Evolutionary conservation across 345 rosid species (phyloP).

Genomic region (Rhizophora apiculata): DNA sequence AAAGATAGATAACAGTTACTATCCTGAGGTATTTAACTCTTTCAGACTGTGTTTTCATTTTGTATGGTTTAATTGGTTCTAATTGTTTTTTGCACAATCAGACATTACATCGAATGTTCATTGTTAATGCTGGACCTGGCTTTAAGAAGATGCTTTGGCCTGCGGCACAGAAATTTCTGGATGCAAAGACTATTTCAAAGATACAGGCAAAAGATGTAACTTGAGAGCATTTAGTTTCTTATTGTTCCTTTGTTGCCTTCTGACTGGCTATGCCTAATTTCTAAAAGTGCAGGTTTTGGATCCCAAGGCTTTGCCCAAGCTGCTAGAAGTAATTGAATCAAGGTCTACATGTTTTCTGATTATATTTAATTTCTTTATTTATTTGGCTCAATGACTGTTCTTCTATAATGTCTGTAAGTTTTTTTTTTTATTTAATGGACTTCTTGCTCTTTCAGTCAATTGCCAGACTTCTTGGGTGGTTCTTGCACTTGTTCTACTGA

Average conservation of each 20-base stretch:
- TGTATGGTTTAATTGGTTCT: slow-evolving; percentile 15
- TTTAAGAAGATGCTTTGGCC: slow-evolving; percentile 99
- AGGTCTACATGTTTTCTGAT: slow-evolving; percentile 46
- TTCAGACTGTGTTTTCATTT: not conserved
- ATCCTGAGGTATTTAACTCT: slow-evolving; percentile 76
- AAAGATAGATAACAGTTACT: slow-evolving; percentile 76
- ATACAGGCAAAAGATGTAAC: slow-evolving; percentile 55
- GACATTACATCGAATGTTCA: slow-evolving; percentile 85
- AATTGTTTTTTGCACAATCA: slow-evolving; percentile 30
- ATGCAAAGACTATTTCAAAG: slow-evolving; percentile 74
- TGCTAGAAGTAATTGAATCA: slow-evolving; percentile 74
- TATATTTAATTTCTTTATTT: not conserved
- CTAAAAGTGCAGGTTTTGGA: slow-evolving; percentile 70
- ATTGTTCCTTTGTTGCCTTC: slow-evolving; percentile 8
- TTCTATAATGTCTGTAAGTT: not conserved
- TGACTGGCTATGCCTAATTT: slow-evolving; percentile 14
- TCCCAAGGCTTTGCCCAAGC: slow-evolving; percentile 60
- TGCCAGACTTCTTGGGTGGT: slow-evolving; percentile 95
- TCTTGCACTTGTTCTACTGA: slow-evolving; percentile 72
- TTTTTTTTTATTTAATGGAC: not conserved
- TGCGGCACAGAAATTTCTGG: slow-evolving; percentile 93
- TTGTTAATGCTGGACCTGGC: slow-evolving; percentile 94
- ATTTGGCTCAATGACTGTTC: not conserved
- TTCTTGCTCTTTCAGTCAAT: slow-evolving; percentile 54
- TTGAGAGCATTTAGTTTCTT: slow-evolving; percentile 20